These are phyloP conservation scores for Geotrichum bryndzae DNA, from an alignment of 1,139 yeast genomes.

Conservation along the genomic window DNA sequence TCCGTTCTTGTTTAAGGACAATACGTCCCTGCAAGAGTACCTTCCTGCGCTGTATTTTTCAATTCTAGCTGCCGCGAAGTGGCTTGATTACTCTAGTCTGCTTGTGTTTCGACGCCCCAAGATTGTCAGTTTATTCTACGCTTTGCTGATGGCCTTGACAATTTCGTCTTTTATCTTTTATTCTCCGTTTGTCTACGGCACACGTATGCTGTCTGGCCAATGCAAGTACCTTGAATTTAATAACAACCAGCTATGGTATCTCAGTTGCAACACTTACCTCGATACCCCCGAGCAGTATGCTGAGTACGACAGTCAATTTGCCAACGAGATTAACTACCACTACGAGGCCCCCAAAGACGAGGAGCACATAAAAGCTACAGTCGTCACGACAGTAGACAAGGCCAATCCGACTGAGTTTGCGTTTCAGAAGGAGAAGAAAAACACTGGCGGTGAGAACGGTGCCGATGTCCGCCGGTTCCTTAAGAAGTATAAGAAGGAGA, in stretches of 20 bases:
- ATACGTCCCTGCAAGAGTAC: slow-evolving; percentile 23
- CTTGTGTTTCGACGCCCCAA: slow-evolving; percentile 1
- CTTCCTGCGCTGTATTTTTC: slow-evolving; percentile 28
- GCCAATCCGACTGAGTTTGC: slow-evolving; percentile 19
- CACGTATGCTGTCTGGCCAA: slow-evolving; percentile 19
- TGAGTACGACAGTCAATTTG: slow-evolving; percentile 18
- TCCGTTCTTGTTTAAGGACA: slow-evolving; percentile 16
- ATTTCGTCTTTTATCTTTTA: slow-evolving; percentile 17
- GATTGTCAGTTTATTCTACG: slow-evolving; percentile 9
- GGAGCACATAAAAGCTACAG: slow-evolving; percentile 11
- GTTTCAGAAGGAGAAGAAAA: background rate
- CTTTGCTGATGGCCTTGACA: slow-evolving; percentile 12
- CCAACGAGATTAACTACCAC: slow-evolving; percentile 10
- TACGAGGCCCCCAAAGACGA: slow-evolving; percentile 13
- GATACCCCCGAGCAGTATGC: slow-evolving; percentile 10
- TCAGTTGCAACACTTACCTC: slow-evolving; percentile 25
- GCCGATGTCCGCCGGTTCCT: slow-evolving; percentile 20
- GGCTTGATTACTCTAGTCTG: slow-evolving; percentile 18
- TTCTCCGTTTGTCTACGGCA: slow-evolving; percentile 26
- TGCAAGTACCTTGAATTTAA: slow-evolving; percentile 26
- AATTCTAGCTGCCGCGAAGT: slow-evolving; percentile 21
- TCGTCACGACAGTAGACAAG: slow-evolving; percentile 10
- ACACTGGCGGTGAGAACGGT: slow-evolving; percentile 13
- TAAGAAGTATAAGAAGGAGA: slow-evolving; percentile 16
- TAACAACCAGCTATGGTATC: slow-evolving; percentile 23